A percentile compares a stretch with the other conserved stretches of the same genome.
These are phyloP conservation scores for Calocera cornea DNA, from an alignment of 768 basidiomycete genomes.

Conservation along the genomic window DNA sequence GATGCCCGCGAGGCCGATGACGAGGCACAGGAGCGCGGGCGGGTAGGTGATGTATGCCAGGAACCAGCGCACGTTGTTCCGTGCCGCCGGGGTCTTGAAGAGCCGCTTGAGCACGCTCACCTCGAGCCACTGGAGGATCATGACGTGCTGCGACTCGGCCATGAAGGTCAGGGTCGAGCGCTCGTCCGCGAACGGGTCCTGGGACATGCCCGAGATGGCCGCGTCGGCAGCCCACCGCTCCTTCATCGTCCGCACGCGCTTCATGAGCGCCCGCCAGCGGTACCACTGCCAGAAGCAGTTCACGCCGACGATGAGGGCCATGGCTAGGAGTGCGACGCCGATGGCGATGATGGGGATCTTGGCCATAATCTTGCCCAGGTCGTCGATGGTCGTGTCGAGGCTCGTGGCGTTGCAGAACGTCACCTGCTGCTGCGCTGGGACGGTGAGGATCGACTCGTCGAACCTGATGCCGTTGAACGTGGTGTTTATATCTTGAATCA, in stretches of 20 bases:
- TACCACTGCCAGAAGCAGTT: slow-evolving; percentile 77
- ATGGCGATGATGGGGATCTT: slow-evolving; percentile 68
- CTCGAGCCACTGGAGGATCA: slow-evolving; percentile 1
- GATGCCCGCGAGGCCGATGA: slow-evolving; percentile 85
- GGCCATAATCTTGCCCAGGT: slow-evolving; percentile 66
- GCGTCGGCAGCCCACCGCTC: slow-evolving; percentile 61
- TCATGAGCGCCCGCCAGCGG: slow-evolving; percentile 63
- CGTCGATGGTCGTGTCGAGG: slow-evolving; percentile 74
- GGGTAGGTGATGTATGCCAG: slow-evolving; percentile 83
- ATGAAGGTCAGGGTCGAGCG: slow-evolving; percentile 4
- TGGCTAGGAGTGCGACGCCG: slow-evolving; percentile 54
- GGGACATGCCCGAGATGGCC: slow-evolving; percentile 26
- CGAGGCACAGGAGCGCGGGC: slow-evolving; percentile 77
- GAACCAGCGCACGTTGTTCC: slow-evolving; percentile 73
- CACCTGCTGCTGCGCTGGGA: slow-evolving; percentile 55
- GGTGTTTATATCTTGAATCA: slow-evolving; percentile 81
- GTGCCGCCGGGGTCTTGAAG: slow-evolving; percentile 33
- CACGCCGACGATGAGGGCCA: slow-evolving; percentile 57
- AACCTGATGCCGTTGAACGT: slow-evolving; percentile 65
- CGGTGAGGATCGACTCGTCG: slow-evolving; percentile 56
- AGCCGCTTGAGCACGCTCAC: not conserved
- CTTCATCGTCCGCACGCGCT: slow-evolving; percentile 53
- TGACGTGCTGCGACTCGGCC: slow-evolving; percentile 3
- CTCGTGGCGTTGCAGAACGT: slow-evolving; percentile 50
- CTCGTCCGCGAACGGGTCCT: slow-evolving; percentile 5